Base-by-base conservation (phyloP, 306 rosid genomes). In the Mimosa bimucronata region DNA sequence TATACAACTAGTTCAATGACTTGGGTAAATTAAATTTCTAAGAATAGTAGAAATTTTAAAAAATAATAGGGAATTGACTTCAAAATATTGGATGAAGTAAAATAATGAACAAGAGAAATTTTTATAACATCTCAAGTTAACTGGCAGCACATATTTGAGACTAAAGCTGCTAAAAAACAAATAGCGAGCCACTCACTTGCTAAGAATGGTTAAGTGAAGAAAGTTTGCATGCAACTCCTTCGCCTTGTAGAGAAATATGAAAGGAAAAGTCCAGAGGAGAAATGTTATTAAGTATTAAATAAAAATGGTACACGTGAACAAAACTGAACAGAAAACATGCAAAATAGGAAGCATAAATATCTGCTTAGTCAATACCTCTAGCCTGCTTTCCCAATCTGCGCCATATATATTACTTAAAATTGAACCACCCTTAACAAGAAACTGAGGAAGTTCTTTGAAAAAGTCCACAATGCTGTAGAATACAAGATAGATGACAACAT, bases 401-500 rank as follows among this genome's bases (percentile, higher is more conserved):
- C 99, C 99, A 80, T 90, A 91, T 40, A 85, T 18, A 79, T 80
- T 81, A 77, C 91, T 91, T 71, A 96, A 84, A 78, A 87, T 83
- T 67, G 94, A 83, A 84, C 98, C 94, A 46, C 97, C 94, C 86
- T 92, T 96, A 9, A 89, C 97, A 74, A 93, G 86, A 90, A 88
- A 93, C 87, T 96, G 99, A 74, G 98, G 98, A 78, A 96, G 90
- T 89, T 96, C 99, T 88, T 89, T 93, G 79, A 93, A 93, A 82
- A 96, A 96, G 66, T 93, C 98, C 66, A 85, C 82, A 73, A 96
- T 84, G 86, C 99, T 96, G 92, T 77, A 66, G 55, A 80, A 81
- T 41, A 75, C 42, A 77, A 73, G 67, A 83, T 73, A 75, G 67
- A 73, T 18, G 73, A 83, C 44, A 79, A 76, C 48, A 45, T 57